Base-by-base conservation (phyloP, 1,284 basidiomycete genomes). In the Phlebopus sp. region DNA sequence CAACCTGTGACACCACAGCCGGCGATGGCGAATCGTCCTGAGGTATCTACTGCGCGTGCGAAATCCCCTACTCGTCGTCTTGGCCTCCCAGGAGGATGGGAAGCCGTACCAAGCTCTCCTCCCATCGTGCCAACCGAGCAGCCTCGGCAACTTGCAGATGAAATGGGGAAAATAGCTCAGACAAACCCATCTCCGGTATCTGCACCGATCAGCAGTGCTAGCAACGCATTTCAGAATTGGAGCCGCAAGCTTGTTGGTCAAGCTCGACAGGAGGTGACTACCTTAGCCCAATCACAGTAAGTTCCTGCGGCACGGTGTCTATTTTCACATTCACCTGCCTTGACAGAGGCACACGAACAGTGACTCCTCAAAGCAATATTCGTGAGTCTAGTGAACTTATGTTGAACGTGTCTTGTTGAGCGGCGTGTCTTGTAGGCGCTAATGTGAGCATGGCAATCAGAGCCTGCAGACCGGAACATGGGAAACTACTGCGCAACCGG, bases 371-470 rank as follows among this genome's bases (percentile, higher is more conserved):
- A 42, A 77, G 73, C 49, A 75, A 78, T 51, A 87, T 88, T 37
- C 68, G 85, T 86, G 56, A 41, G 75, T 61, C 17, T 9, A n/a
- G 8, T n/a, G 10, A 27, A 5, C 21, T 23, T 21, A 2, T 34
- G 30, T 30, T n/a, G 9, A 25, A 25, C 38, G 10, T 6, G n/a
- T 10, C 30, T 30, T 37, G 11, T 15, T 48, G 35, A 51, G 19
- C 17, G 2, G 31, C 41, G 48, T 40, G 39, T 40, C 31, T 32
- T 37, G 15, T 39, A 88, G 86, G 75, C 5, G 75, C 78, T 4
- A 87, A 87, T 52, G 84, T 89, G 44, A 76, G 86, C 36, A 80
- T 84, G 69, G 92, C 92, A 2, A 80, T 95, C 53, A 81, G 75
- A 46, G 89, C 87, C 1, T 92, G 87, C 64, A 76, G 80, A 42